Evolutionary conservation across 1,284 basidiomycete species (phyloP).

Genomic region (Peniophora sp.): DNA sequence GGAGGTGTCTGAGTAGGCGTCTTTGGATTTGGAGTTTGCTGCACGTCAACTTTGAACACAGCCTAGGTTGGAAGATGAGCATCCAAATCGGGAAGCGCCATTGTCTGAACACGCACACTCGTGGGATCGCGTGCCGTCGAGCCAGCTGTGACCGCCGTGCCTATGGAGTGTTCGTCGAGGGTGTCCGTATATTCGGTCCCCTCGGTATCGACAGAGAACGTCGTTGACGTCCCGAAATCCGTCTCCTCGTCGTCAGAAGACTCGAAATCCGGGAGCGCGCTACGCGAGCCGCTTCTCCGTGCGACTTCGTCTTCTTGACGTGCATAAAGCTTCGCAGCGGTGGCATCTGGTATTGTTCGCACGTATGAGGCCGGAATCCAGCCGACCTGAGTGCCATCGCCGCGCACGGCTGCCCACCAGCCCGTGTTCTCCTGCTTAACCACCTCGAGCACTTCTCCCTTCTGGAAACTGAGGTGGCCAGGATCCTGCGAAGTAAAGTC

Average conservation of each 20-base stretch:
- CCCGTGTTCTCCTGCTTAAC: slow-evolving; percentile 63
- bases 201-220: neutral
- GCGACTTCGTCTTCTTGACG: slow-evolving; percentile 32
- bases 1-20: no score
- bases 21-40: no score
- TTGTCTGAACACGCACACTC: no score
- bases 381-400: slow-evolving; percentile 43
- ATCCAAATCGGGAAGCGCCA: no score
- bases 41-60: no score
- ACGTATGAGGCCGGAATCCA: slow-evolving; percentile 50
- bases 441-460: slow-evolving; percentile 59
- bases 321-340: slow-evolving; percentile 26
- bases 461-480: slow-evolving; percentile 52
- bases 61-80: no score
- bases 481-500: slow-evolving; percentile 57
- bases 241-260: neutral
- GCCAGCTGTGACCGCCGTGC: no score
- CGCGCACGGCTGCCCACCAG: slow-evolving; percentile 73
- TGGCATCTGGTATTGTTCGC: slow-evolving; percentile 16
- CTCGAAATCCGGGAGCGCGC: slow-evolving; percentile 6
- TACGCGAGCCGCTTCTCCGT: slow-evolving; percentile 2
- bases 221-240: neutral
- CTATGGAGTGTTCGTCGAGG: no score
- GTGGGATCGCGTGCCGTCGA: no score
- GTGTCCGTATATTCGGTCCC: neutral